Base-by-base conservation (phyloP, 2,329 filamentous ascomycete species). In the Neobulgaria alba region DNA sequence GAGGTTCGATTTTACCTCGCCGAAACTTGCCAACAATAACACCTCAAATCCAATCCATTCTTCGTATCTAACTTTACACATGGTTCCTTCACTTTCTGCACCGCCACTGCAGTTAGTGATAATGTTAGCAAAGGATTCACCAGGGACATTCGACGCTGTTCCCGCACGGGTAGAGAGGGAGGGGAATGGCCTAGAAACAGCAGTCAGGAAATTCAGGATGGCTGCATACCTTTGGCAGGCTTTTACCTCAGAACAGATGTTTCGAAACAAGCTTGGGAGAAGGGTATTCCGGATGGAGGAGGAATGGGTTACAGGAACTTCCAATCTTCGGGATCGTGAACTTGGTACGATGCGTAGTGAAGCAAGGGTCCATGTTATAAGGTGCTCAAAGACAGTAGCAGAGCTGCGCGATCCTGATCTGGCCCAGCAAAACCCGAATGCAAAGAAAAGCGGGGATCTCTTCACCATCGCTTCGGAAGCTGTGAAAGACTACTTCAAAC, bases 191-290 rank as follows among this genome's bases (percentile, higher is more conserved):
- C 59, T 96, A 26, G 81, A 89, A 9, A 78, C 77, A 5, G 92
- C 92, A 0, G 73, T 94, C 38, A 78, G 77, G 55, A 98, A 98
- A 60, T 95, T 92, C 60, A 78, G 89, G 48, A 95, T 94, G 84
- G 83, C 88, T 14, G 90, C 87, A 17, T 95, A 96, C 59, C 70
- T 96, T 10, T 96, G 92, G 89, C 92, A 98, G 61, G 87, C 89
- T 5, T 96, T 94, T 57, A 96, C 90, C 0, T 87, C 86, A 5
- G 92, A 98, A 61, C 89, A 96, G 60, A 96, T 96, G 90, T 83
- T 78, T 61, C 80, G 87, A 48, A 85, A 95, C 59, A 85, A 82
- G 46, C 77, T 96, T 51, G 88, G 89, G 8, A 76, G 90, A 43
- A 79, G 90, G 42, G 81, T 77, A 39, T 96, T 95, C 62, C 75